phyloP scores from a whole-genome alignment of 1,284 basidiomycete species.

The Sanghuangporus weigelae region DNA sequence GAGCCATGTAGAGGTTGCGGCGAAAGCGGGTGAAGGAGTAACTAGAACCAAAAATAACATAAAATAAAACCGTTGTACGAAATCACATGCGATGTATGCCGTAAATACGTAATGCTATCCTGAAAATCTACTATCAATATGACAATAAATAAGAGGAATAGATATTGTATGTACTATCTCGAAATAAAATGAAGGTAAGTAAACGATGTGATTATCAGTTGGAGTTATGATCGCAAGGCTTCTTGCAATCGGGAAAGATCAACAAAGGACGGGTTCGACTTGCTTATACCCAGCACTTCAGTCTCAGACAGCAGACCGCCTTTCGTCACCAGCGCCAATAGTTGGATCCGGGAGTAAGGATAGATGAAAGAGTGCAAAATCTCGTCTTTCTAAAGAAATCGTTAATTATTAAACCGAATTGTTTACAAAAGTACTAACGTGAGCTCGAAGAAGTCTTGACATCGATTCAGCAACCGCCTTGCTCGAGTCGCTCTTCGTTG shows the following conservation, averaged over 20 bases:
- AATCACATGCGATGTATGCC: background rate
- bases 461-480: conserved; percentile 36
- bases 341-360: conserved; percentile 8
- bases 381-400: conserved; percentile 39
- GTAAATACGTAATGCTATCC: too few species aligned
- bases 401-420: background rate
- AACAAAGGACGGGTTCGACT: background rate
- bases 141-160: background rate
- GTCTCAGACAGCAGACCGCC: background rate
- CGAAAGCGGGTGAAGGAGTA: background rate
- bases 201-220: background rate
- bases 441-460: conserved; percentile 42
- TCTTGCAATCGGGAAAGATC: background rate
- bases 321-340: conserved; percentile 4
- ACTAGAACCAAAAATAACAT: background rate
- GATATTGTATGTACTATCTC: background rate
- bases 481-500: background rate
- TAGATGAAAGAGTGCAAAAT: conserved; percentile 51
- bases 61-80: background rate
- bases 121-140: background rate
- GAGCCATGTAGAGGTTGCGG: conserved; percentile 1
- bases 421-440: conserved; percentile 43
- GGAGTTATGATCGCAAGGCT: background rate
- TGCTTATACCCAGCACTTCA: background rate
- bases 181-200: background rate